Evolutionary conservation across 73 alveolate species (phyloP).

Genomic region (Paramecium pentaurelia): DNA sequence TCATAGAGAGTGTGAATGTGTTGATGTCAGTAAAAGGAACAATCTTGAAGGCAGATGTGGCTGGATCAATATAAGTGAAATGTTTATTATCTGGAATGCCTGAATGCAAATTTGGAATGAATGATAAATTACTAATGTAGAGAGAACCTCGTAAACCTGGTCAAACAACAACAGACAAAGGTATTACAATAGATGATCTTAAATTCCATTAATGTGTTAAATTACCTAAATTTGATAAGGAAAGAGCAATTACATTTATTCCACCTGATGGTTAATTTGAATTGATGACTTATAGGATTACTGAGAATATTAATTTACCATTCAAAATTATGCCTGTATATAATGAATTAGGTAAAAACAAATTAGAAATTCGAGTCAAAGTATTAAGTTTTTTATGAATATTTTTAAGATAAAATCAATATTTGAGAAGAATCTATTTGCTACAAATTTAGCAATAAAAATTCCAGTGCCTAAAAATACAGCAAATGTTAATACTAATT

Average conservation of each 20-base stretch:
- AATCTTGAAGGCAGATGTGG: conserved; percentile 87
- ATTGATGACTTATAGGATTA: conserved; percentile 84
- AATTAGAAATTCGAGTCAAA: conserved; percentile 81
- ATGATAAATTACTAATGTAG: conserved; percentile 87
- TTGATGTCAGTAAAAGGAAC: conserved; percentile 89
- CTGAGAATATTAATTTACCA: conserved; percentile 91
- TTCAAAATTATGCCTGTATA: conserved; percentile 87
- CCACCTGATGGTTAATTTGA: conserved; percentile 98
- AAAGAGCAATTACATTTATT: conserved; percentile 91
- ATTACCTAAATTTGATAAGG: conserved; percentile 93
- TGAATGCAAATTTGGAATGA: conserved; percentile 97
- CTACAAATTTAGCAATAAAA: conserved; percentile 85
- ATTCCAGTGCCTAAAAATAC: conserved; percentile 93
- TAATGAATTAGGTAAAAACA: conserved; percentile 72
- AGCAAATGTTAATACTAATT: conserved; percentile 78
- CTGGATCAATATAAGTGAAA: conserved; percentile 86
- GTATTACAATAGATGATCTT: conserved; percentile 80
- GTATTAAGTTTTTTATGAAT: not conserved
- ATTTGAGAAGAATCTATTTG: conserved; percentile 84
- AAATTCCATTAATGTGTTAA: conserved; percentile 94
- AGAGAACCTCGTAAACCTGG: conserved; percentile 68
- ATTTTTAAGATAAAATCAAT: conserved; percentile 79
- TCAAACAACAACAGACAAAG: conserved; percentile 67
- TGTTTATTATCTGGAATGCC: conserved; percentile 92
- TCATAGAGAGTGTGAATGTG: conserved; percentile 90